Percentiles rank a stretch among this genome's conserved stretches.
Evolutionary conservation across 352 stramenopile species (phyloP).

Genomic region (Plasmopara viticola): DNA sequence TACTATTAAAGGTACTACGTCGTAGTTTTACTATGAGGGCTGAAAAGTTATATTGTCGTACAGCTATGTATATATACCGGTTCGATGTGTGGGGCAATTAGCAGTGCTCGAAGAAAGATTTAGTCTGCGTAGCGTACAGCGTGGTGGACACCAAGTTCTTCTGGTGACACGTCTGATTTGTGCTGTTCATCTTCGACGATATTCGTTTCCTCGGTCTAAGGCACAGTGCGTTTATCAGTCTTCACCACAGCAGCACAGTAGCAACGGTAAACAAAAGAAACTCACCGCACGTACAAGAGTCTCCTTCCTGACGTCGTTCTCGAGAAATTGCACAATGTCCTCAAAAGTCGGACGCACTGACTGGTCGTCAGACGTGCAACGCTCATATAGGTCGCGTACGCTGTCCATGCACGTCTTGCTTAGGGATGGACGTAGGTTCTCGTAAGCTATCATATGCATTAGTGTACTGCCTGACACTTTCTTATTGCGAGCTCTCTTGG

Average conservation of each 20-base stretch:
- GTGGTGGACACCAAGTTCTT: slow-evolving; percentile 79
- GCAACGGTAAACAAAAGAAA: slow-evolving; percentile 13
- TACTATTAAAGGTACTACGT: background rate
- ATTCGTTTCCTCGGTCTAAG: slow-evolving; percentile 40
- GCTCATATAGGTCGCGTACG: slow-evolving; percentile 72
- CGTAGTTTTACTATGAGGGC: too few relatives aligned
- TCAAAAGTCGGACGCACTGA: slow-evolving; percentile 72
- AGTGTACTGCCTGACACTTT: slow-evolving; percentile 80
- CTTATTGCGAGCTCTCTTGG: slow-evolving; percentile 74
- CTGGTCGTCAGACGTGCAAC: slow-evolving; percentile 76
- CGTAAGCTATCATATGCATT: slow-evolving; percentile 88
- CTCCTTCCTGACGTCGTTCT: slow-evolving; percentile 83
- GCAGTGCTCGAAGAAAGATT: background rate
- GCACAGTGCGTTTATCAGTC: slow-evolving; percentile 13
- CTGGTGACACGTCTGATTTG: slow-evolving; percentile 46
- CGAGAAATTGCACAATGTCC: slow-evolving; percentile 79
- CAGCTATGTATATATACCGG: too few relatives aligned
- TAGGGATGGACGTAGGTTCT: slow-evolving; percentile 78
- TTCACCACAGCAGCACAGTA: background rate
- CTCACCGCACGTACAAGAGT: slow-evolving; percentile 73
- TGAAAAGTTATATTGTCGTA: too few relatives aligned
- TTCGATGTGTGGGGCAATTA: too few relatives aligned
- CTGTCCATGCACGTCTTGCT: slow-evolving; percentile 81
- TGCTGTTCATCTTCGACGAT: slow-evolving; percentile 25
- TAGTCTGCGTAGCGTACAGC: slow-evolving; percentile 82